Percentiles rank a stretch among this genome's conserved stretches.
phyloP scores from a whole-genome alignment of 148 eudicot species.

The Spergularia bocconei region DNA sequence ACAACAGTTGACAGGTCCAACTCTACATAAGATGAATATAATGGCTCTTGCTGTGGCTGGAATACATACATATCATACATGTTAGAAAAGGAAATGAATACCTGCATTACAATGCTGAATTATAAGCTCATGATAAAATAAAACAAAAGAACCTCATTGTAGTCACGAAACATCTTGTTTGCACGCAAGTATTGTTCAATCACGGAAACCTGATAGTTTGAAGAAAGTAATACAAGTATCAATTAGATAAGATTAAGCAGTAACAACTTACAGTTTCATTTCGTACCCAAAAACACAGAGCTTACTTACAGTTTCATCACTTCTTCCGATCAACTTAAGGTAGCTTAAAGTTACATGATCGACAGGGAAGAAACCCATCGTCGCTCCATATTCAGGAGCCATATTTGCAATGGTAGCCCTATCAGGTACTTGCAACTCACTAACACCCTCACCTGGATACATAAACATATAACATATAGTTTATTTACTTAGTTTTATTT shows the following conservation, averaged over 20 bases:
- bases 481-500: too few species aligned
- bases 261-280: too few species aligned
- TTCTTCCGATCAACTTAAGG: slow-evolving; percentile 88
- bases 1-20: slow-evolving; percentile 74
- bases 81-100: background rate
- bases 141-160: slow-evolving; percentile 57
- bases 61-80: slow-evolving; percentile 9
- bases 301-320: slow-evolving; percentile 63
- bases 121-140: background rate
- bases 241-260: too few species aligned
- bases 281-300: too few species aligned
- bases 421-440: slow-evolving; percentile 73
- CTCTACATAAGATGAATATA: slow-evolving; percentile 75
- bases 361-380: slow-evolving; percentile 98
- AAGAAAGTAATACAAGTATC: too few species aligned
- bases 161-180: slow-evolving; percentile 94
- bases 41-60: slow-evolving; percentile 77
- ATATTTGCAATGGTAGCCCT: slow-evolving; percentile 98
- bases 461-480: background rate
- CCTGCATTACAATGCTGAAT: background rate
- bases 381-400: slow-evolving; percentile 99
- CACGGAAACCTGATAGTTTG: slow-evolving; percentile 60
- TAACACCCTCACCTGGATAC: slow-evolving; percentile 70
- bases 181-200: slow-evolving; percentile 92
- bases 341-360: slow-evolving; percentile 87